These are phyloP conservation scores for Oemleria cerasiformis DNA, from an alignment of 306 rosid species.

Conservation along the genomic window DNA sequence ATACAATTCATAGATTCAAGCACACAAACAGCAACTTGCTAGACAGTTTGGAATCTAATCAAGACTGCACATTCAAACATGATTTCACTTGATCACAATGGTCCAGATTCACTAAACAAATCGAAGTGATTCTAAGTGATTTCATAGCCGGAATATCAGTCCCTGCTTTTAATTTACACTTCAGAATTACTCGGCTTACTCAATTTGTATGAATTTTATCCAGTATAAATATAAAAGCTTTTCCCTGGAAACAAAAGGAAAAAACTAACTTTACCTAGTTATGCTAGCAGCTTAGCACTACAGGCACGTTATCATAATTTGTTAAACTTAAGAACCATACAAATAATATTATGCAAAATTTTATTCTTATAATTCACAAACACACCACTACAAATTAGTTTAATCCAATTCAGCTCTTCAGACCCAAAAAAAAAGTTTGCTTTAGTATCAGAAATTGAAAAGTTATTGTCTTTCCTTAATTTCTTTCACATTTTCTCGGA, in stretches of 20 bases:
- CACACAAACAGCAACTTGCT: not conserved
- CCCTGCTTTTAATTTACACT: not conserved
- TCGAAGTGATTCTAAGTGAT: not conserved
- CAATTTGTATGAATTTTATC: not conserved
- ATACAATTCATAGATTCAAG: not conserved
- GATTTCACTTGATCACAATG: not conserved
- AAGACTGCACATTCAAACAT: not conserved
- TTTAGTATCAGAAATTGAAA: not conserved
- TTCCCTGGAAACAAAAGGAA: not conserved
- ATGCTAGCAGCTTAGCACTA: not conserved
- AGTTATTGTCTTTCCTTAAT: not conserved
- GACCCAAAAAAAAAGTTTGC: not conserved
- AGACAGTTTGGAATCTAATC: not conserved
- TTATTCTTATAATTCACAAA: not conserved
- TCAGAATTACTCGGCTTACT: not conserved
- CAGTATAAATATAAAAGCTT: not conserved
- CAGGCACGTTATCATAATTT: not conserved
- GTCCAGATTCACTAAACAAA: not conserved
- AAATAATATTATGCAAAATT: not conserved
- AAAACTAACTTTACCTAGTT: not conserved
- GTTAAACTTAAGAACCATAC: not conserved
- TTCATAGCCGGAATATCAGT: not conserved
- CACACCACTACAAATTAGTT: not conserved
- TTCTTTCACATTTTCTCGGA: conserved; percentile 2
- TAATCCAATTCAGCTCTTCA: not conserved